These are phyloP conservation scores for Pisolithus sp. DNA, from an alignment of 768 basidiomycete genomes.

Conservation along the genomic window DNA sequence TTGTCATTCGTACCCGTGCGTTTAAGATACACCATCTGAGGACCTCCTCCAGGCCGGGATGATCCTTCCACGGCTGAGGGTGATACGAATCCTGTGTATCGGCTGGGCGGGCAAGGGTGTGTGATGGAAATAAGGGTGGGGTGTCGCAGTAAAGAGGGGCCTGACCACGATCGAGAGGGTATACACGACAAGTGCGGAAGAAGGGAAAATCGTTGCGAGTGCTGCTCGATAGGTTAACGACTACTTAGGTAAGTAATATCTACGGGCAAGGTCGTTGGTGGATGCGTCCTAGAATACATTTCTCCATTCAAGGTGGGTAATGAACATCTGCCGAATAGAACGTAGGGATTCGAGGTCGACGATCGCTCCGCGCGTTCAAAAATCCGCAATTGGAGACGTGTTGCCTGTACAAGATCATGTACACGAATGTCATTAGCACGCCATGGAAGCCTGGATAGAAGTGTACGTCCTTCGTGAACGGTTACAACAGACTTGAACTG, in stretches of 20 bases:
- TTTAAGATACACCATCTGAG: slow-evolving; percentile 64
- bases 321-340: background rate
- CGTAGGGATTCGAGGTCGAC: slow-evolving; percentile 74
- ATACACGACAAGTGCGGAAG: slow-evolving; percentile 24
- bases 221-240: slow-evolving; percentile 9
- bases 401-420: slow-evolving; percentile 54
- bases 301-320: background rate
- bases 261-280: slow-evolving; percentile 77
- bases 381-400: slow-evolving; percentile 91
- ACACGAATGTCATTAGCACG: slow-evolving; percentile 21
- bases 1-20: slow-evolving; percentile 40
- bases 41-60: slow-evolving; percentile 50
- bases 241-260: slow-evolving; percentile 60
- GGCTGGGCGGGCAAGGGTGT: slow-evolving; percentile 48
- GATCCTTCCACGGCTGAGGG: slow-evolving; percentile 64
- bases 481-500: slow-evolving; percentile 40
- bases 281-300: slow-evolving; percentile 48
- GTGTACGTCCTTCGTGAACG: slow-evolving; percentile 62
- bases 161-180: slow-evolving; percentile 53
- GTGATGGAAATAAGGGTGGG: slow-evolving; percentile 62
- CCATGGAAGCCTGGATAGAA: slow-evolving; percentile 96
- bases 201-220: slow-evolving; percentile 13
- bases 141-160: slow-evolving; percentile 56
- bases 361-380: slow-evolving; percentile 91
- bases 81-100: slow-evolving; percentile 72